A percentile compares a stretch with the other conserved stretches of the same genome.
Evolutionary conservation across 2,329 filamentous ascomycete genomes (phyloP).

Genomic region (Tolypocladium sp.): DNA sequence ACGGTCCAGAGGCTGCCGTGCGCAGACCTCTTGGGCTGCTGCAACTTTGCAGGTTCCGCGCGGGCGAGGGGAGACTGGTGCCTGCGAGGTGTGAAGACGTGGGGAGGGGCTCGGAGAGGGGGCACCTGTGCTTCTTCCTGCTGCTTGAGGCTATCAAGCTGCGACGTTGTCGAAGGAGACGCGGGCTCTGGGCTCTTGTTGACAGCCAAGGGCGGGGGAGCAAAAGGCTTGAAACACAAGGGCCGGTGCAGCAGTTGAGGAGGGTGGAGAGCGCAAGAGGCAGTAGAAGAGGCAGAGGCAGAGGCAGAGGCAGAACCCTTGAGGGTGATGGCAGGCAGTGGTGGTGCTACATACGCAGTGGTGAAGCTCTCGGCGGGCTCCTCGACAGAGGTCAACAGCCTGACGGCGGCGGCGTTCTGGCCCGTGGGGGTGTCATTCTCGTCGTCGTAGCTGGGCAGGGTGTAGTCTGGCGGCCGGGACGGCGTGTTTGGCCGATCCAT

Average conservation of each 20-base stretch:
- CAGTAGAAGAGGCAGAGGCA: not conserved
- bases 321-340: not conserved
- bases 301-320: not conserved
- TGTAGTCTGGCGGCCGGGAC: constrained; percentile 47
- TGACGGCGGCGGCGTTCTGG: constrained; percentile 43
- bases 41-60: constrained; percentile 8
- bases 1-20: constrained; percentile 14
- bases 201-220: not conserved
- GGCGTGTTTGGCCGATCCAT: constrained; percentile 45
- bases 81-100: constrained; percentile 10
- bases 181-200: not conserved
- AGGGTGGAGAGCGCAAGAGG: not conserved
- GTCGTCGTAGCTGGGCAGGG: constrained; percentile 46
- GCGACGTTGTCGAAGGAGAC: not conserved
- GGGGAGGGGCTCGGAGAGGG: not conserved
- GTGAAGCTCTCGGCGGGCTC: constrained; percentile 34
- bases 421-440: constrained; percentile 39
- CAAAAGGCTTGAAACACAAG: not conserved
- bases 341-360: constrained; percentile 45
- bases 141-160: not conserved
- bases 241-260: not conserved
- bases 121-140: not conserved
- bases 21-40: not conserved
- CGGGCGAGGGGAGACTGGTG: constrained; percentile 14
- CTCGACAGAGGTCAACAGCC: constrained; percentile 55